Evolutionary conservation across 2,329 filamentous ascomycete genomes (phyloP).

Genomic region (Drechslerella stenobrocha): DNA sequence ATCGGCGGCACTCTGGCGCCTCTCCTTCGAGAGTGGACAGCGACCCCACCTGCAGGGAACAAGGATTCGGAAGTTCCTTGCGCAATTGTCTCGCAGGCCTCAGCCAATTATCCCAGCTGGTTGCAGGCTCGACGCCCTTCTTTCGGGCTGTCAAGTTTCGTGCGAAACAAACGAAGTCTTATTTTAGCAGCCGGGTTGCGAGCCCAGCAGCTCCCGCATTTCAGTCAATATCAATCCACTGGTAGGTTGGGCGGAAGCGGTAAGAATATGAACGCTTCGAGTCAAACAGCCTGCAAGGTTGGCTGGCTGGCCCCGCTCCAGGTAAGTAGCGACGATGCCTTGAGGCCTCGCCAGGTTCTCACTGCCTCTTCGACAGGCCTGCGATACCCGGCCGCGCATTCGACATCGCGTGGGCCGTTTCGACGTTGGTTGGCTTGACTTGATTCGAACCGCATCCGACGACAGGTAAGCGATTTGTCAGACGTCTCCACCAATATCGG

Average conservation of each 20-base stretch:
- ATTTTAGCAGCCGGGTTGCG: conserved; percentile 47
- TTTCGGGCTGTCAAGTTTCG: conserved; percentile 49
- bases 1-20: conserved; percentile 46
- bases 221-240: conserved; percentile 38
- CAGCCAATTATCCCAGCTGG: conserved; percentile 45
- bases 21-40: conserved; percentile 17
- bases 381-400: conserved; percentile 26
- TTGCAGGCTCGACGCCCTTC: conserved; percentile 43
- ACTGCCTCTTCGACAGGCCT: conserved; percentile 19
- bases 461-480: conserved; percentile 47
- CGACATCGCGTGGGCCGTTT: not conserved
- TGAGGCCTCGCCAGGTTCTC: conserved; percentile 25
- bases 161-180: conserved; percentile 49
- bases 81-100: conserved; percentile 47
- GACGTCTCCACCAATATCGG: conserved; percentile 21
- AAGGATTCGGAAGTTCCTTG: conserved; percentile 48
- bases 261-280: conserved; percentile 45
- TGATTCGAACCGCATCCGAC: not conserved
- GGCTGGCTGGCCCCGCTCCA: conserved; percentile 15
- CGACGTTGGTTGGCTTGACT: conserved; percentile 21
- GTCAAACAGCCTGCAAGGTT: conserved; percentile 41
- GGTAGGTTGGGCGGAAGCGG: conserved; percentile 45
- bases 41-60: conserved; percentile 42
- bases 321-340: conserved; percentile 39
- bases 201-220: conserved; percentile 47